Evolutionary conservation across 495 filamentous ascomycete species (phyloP), one percentile per base, ranked within the genome.

Genomic region (Trichoderma parareesei): DNA sequence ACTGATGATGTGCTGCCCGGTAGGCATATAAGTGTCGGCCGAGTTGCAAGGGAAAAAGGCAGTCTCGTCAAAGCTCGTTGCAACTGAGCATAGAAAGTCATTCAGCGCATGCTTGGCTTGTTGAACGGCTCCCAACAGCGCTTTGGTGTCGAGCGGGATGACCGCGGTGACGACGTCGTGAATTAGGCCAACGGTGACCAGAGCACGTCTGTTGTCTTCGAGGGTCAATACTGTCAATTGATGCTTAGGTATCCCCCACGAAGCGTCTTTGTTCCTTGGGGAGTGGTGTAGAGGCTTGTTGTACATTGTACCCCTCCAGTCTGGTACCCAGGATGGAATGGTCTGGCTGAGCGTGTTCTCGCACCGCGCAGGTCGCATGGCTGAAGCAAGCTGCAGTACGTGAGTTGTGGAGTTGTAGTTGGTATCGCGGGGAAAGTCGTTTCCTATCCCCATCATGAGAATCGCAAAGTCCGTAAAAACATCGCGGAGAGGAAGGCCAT

Each of bases 251-350:
- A 48, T 48, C 16, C 44, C 44, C 13, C 11, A 48, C 5, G 44
- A 48, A 48, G 44, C 44, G 16, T 48, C 44, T 5, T 14, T 48
- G n/a, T 48, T 48, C 13, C 5, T 5, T 48, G 8, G 44, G 5
- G 64, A 65, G n/a, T 61, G 53, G 18, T 61, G 53, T 13, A 66
- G 33, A 4, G 65, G 65, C 38, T 62, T 55, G 33, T 63, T 46
- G 33, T 37, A 16, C 14, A 64, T 48, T 9, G 44, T 42, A 0
- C 65, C 61, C 1, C 48, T 66, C 65, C 65, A 66, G 16, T 66
- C 65, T 2, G 63, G 46, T n/a, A 66, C 65, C 65, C 65, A 66
- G 2, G 65, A 66, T 1, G 65, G 65, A 4, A 64, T 18, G 13
- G 7, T 14, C n/a, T 48, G 11, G n/a, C n/a, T 14, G n/a, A 5